Conservation (phyloP, 208 protist genomes). For the Crithidia brevicula region DNA sequence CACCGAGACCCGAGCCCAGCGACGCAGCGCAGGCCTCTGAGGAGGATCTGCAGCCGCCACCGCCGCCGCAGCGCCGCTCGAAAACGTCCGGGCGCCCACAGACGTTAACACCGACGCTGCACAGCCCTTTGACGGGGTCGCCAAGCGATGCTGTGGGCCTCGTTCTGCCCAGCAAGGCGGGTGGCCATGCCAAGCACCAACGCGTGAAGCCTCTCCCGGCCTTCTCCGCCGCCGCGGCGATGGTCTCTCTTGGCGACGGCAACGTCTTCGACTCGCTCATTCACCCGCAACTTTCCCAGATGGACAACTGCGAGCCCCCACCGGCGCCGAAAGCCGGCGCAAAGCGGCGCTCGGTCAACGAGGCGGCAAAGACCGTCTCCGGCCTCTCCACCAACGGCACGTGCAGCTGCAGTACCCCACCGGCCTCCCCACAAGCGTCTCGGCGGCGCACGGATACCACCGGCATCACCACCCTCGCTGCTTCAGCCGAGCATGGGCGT, state of each 20-base stretch:
- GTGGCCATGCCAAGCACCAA: too few species aligned
- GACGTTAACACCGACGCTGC: neutral
- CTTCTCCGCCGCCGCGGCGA: neutral
- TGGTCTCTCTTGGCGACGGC: neutral
- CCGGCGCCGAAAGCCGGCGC: slow-evolving; percentile 13
- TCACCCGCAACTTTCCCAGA: slow-evolving; percentile 11
- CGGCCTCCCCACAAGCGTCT: slow-evolving; percentile 7
- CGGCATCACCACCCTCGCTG: neutral
- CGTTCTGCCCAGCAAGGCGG: neutral
- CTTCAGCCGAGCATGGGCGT: neutral
- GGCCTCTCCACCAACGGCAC: slow-evolving; percentile 11
- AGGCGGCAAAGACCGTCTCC: neutral
- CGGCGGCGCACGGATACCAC: neutral
- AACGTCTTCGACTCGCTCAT: slow-evolving; percentile 18
- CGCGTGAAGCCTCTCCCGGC: slow-evolving; percentile 7
- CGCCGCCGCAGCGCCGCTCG: neutral
- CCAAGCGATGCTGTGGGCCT: neutral
- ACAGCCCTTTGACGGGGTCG: neutral
- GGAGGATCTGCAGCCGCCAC: neutral
- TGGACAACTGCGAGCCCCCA: slow-evolving; percentile 20
- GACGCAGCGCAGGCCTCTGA: neutral
- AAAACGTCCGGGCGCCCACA: neutral
- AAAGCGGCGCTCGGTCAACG: slow-evolving; percentile 13
- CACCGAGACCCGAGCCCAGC: slow-evolving; percentile 8
- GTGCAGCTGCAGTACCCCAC: slow-evolving; percentile 6